These are phyloP conservation scores for Aspergillus jensenii DNA, from an alignment of 2,329 filamentous ascomycete genomes.

Conservation along the genomic window DNA sequence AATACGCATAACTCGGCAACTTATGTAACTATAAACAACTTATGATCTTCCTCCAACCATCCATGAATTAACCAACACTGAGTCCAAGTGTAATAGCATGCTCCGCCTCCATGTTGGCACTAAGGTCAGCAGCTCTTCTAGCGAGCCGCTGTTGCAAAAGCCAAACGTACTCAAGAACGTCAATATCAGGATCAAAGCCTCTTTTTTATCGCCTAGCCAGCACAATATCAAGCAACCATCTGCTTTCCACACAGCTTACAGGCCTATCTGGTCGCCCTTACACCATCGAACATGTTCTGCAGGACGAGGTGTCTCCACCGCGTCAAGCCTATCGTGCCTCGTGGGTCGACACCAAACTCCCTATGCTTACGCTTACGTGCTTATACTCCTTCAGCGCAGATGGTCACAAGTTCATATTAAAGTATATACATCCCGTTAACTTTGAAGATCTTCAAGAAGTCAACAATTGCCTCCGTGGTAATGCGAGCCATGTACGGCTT, in stretches of 20 bases:
- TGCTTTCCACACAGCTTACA: background rate
- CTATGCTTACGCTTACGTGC: background rate
- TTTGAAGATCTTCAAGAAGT: conserved; percentile 7
- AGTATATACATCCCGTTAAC: conserved; percentile 10
- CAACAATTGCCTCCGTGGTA: conserved; percentile 15
- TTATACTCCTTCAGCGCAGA: conserved; percentile 2
- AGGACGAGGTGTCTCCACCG: conserved; percentile 1
- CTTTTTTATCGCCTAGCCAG: background rate
- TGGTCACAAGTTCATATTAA: conserved; percentile 2
- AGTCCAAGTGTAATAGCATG: too few relatives aligned
- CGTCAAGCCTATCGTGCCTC: conserved; percentile 8
- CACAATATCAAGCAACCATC: background rate
- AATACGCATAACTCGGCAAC: too few relatives aligned
- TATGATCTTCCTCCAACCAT: too few relatives aligned
- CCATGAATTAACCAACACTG: too few relatives aligned
- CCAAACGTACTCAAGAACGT: background rate
- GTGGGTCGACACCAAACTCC: background rate
- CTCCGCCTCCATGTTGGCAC: background rate
- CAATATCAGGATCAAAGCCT: background rate
- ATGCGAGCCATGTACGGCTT: conserved; percentile 34
- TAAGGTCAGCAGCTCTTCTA: background rate
- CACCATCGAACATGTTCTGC: conserved; percentile 1
- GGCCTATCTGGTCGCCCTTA: conserved; percentile 7
- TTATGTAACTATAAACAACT: too few relatives aligned
- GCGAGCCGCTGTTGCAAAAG: background rate